These are phyloP conservation scores for Phtheirospermum japonicum DNA, from an alignment of 257 asterid genomes.

Conservation along the genomic window DNA sequence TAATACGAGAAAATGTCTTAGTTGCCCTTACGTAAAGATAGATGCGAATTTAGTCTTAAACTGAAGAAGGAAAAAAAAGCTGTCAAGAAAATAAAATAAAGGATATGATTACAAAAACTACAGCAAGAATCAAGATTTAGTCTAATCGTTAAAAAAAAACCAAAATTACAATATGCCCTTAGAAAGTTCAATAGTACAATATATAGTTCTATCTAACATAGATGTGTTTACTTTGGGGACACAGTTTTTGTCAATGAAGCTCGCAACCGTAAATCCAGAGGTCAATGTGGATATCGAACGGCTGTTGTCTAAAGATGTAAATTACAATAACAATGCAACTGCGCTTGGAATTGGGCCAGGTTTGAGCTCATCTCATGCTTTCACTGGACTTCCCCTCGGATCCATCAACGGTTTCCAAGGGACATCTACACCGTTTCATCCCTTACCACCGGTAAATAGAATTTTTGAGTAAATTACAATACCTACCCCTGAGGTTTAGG, in stretches of 20 bases:
- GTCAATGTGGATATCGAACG: slow-evolving; percentile 54
- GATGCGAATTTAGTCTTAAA: too few species aligned
- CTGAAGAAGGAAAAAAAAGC: too few species aligned
- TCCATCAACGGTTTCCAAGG: slow-evolving; percentile 34
- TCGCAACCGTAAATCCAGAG: slow-evolving; percentile 79
- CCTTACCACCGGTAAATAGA: slow-evolving; percentile 49
- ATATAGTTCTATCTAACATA: neutral
- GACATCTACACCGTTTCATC: slow-evolving; percentile 42
- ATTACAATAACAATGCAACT: neutral
- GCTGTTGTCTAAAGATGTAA: slow-evolving; percentile 61
- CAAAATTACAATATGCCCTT: neutral
- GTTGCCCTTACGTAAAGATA: neutral
- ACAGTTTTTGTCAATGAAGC: slow-evolving; percentile 86
- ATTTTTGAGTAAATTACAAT: neutral
- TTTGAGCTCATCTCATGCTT: slow-evolving; percentile 43
- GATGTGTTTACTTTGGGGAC: slow-evolving; percentile 8
- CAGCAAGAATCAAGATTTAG: neutral
- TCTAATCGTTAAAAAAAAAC: too few species aligned
- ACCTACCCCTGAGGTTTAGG: neutral
- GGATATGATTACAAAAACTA: neutral
- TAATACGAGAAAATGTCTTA: neutral
- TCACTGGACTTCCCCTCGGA: slow-evolving; percentile 47
- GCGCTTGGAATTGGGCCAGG: slow-evolving; percentile 32
- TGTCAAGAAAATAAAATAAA: neutral
- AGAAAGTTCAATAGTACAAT: too few species aligned